These are phyloP conservation scores for Sapria himalayana DNA, from an alignment of 345 rosid species.

Conservation along the genomic window DNA sequence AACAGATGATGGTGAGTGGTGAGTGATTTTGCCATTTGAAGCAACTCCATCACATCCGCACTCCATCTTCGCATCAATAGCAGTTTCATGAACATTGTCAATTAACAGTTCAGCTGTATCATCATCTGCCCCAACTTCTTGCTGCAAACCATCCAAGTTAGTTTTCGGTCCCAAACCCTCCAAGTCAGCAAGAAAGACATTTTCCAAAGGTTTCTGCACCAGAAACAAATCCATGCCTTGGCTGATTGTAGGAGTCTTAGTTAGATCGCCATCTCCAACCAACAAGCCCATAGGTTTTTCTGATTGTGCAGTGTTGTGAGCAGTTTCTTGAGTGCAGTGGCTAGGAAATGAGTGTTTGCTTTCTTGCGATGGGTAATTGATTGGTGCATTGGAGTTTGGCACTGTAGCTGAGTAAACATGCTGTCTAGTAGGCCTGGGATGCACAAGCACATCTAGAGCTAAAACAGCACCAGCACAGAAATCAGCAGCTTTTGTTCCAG, in stretches of 20 bases:
- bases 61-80: no score
- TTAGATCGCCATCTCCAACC: conserved; percentile 15
- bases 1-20: neutral
- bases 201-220: no score
- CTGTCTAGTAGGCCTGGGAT: conserved; percentile 56
- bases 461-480: conserved; percentile 59
- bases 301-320: conserved; percentile 10
- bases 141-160: conserved; percentile 1
- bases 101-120: no score
- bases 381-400: conserved; percentile 8
- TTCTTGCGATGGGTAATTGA: conserved; percentile 9
- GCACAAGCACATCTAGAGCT: conserved; percentile 61
- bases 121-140: conserved; percentile 5
- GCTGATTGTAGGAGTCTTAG: neutral
- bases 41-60: conserved; percentile 5
- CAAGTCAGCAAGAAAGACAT: no score
- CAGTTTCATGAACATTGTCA: no score
- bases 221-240: no score
- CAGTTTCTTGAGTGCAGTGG: conserved; percentile 10
- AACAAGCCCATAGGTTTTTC: conserved; percentile 17
- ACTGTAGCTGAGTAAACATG: conserved; percentile 16
- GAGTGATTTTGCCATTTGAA: neutral
- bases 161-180: no score
- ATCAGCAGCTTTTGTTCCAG: conserved; percentile 31
- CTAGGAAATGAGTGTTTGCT: conserved; percentile 11